Base-by-base conservation (phyloP, 805 yeast genomes). In the Barnettozyma californica region DNA sequence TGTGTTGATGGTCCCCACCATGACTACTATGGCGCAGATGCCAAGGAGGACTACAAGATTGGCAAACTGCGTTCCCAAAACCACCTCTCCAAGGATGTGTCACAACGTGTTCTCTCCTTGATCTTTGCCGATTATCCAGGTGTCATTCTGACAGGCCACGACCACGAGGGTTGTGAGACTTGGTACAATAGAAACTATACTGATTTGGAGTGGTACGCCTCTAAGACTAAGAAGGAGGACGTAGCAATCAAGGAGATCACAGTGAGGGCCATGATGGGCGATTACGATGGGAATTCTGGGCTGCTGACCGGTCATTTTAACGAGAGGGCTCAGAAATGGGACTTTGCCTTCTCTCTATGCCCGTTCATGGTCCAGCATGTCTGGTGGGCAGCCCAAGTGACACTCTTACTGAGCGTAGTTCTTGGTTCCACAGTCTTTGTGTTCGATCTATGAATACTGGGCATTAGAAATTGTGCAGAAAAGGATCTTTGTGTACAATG, bases 201-300 rank as follows among this genome's bases (percentile, higher is more conserved):
- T 1, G 60, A 62, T 18, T 73, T 72, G 5, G 66, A 69, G 16
- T 86, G 95, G 95, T 72, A 65, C 6, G 86, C 90, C 0, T 64
- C 78, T 0, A 80, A 78, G 53, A 59, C 62, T 4, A 62, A 63
- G 37, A 56, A 54, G 1, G 55, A 60, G 31, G 65, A 59, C 18
- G 59, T 62, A n/a, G 69, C 74, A 16, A 68, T 89, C 13, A 73
- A 81, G 48, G 98, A 92, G 66, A 70, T 87, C 48, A 92, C 95
- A 0, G 97, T 94, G 20, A 73, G 91, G 49, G 81, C 97, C 16
- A 86, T 92, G 81, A 94, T 94, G 98, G 99, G 99, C 16, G 97
- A 94, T 61, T 94, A 73, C 59, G 86, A 83, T 50, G 99, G 99
- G 2, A 87, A 85, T 58, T 78, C 90, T 2, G 99, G 98, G 0